These are phyloP conservation scores for Fusarium algeriense DNA, from an alignment of 2,329 filamentous ascomycete species.

Conservation along the genomic window DNA sequence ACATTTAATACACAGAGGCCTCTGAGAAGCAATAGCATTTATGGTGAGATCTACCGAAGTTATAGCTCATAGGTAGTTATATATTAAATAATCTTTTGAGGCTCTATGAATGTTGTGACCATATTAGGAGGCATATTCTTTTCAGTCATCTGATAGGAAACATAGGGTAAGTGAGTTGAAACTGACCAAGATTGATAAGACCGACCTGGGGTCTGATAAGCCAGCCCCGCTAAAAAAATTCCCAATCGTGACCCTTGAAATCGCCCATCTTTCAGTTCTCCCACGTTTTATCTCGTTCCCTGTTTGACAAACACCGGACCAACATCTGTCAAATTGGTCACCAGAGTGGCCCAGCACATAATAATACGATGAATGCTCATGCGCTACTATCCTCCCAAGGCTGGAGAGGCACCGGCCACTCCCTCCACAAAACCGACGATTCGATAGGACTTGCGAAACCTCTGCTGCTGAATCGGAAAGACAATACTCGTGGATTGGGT, in stretches of 20 bases:
- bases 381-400: conserved; percentile 87
- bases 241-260: conserved; percentile 15
- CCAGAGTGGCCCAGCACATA: neutral
- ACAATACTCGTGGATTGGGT: conserved; percentile 84
- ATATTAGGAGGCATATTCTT: no score
- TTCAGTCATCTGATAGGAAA: no score
- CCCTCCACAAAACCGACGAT: conserved; percentile 81
- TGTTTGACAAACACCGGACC: neutral
- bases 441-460: conserved; percentile 84
- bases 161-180: no score
- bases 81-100: no score
- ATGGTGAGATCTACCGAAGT: no score
- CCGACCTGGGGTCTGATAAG: conserved; percentile 37
- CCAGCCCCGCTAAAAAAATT: conserved; percentile 49
- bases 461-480: conserved; percentile 84
- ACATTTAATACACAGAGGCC: no score
- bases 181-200: neutral
- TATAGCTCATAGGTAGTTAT: no score
- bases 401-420: conserved; percentile 90
- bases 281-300: conserved; percentile 2
- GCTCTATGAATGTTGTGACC: no score
- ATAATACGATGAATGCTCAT: conserved; percentile 78
- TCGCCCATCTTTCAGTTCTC: neutral
- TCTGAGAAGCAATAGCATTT: no score
- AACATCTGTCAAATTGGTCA: neutral